phyloP scores from a whole-genome alignment of 2,329 filamentous ascomycete genomes.

The Cytospora piceicola region DNA sequence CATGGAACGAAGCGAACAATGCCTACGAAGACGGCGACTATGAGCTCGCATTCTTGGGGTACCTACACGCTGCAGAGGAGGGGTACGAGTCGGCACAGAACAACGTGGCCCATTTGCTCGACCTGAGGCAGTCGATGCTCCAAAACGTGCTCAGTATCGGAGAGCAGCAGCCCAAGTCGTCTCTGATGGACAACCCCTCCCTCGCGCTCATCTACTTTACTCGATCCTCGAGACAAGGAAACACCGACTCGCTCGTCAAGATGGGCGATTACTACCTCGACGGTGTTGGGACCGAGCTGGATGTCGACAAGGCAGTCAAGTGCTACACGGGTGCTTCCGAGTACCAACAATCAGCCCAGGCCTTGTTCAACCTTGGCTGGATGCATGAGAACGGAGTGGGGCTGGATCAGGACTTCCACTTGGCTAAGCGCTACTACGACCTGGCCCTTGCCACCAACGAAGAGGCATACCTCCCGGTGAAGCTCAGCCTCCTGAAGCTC shows the following conservation, averaged over 20 bases:
- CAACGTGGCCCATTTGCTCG: slow-evolving; percentile 86
- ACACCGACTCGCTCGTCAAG: slow-evolving; percentile 93
- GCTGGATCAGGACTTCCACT: slow-evolving; percentile 91
- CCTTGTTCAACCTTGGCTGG: slow-evolving; percentile 96
- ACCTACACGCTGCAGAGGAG: slow-evolving; percentile 88
- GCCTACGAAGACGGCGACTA: slow-evolving; percentile 80
- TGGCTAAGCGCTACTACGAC: slow-evolving; percentile 96
- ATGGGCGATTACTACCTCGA: slow-evolving; percentile 97
- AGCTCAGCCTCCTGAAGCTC: slow-evolving; percentile 83
- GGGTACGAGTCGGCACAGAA: slow-evolving; percentile 89
- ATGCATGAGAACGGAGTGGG: slow-evolving; percentile 98
- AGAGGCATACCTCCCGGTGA: slow-evolving; percentile 93
- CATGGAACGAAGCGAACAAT: slow-evolving; percentile 80
- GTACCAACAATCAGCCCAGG: slow-evolving; percentile 88
- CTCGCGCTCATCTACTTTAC: slow-evolving; percentile 93
- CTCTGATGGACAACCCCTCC: slow-evolving; percentile 54
- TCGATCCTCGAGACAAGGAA: slow-evolving; percentile 87
- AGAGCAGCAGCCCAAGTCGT: slow-evolving; percentile 36
- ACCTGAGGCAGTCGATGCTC: slow-evolving; percentile 68
- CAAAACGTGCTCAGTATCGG: slow-evolving; percentile 56
- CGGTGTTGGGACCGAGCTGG: slow-evolving; percentile 73
- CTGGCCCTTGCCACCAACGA: slow-evolving; percentile 87
- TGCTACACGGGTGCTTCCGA: slow-evolving; percentile 95
- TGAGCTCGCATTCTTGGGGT: slow-evolving; percentile 78
- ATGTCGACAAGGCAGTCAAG: slow-evolving; percentile 84